Percentiles rank a stretch among this genome's conserved stretches.
These are phyloP conservation scores for Cladosporium sp. DNA, from an alignment of 2,329 filamentous ascomycete genomes.

Conservation along the genomic window DNA sequence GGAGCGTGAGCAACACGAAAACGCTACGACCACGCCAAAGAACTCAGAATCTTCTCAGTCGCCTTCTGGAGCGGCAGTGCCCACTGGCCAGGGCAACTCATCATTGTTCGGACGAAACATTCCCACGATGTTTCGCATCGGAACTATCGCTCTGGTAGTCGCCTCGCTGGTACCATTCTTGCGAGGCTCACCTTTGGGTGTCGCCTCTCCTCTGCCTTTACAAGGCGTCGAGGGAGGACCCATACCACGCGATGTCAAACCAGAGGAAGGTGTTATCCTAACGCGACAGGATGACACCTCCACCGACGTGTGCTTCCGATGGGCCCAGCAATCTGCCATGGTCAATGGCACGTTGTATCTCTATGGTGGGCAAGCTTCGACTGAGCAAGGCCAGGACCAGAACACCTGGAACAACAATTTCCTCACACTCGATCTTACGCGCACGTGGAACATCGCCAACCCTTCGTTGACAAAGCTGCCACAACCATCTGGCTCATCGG, in stretches of 20 bases:
- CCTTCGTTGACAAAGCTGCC: constrained; percentile 65
- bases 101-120: constrained; percentile 8
- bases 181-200: constrained; percentile 9
- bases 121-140: constrained; percentile 16
- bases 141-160: constrained; percentile 12
- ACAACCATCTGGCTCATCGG: constrained; percentile 60
- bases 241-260: constrained; percentile 26
- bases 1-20: constrained; percentile 1
- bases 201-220: constrained; percentile 26
- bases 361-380: constrained; percentile 70
- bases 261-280: constrained; percentile 24
- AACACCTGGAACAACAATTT: constrained; percentile 79
- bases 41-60: neutral
- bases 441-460: constrained; percentile 68
- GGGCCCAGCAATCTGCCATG: constrained; percentile 67
- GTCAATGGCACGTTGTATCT: constrained; percentile 76
- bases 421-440: constrained; percentile 69
- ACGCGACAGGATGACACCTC: constrained; percentile 49
- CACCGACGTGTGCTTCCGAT: constrained; percentile 64
- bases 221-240: constrained; percentile 37
- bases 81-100: neutral
- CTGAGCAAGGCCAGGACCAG: constrained; percentile 56
- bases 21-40: neutral
- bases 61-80: neutral
- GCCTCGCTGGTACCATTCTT: constrained; percentile 17